Base-by-base conservation (phyloP, 768 basidiomycete genomes). In the Cystobasidium ongulense region DNA sequence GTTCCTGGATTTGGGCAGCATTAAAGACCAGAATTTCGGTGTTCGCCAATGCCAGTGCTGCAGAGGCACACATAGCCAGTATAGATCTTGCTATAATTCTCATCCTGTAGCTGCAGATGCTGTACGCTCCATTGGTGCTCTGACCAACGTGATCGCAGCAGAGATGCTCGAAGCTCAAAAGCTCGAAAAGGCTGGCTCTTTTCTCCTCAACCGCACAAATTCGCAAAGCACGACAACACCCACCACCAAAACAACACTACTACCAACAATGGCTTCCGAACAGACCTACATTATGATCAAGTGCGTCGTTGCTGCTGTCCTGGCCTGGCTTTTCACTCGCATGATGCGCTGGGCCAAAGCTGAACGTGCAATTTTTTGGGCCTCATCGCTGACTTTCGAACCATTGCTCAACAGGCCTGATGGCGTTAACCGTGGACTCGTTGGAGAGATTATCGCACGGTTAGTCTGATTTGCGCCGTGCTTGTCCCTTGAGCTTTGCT, bases 231-330 rank as follows among this genome's bases (percentile, higher is more conserved):
- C n/a, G n/a, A 8, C 23, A 38, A 15, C 29, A 33, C 57, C 57
- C 29, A 8, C 57, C 57, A 27, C 11, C 29, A 33, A 61, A 43
- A 25, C 38, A 43, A 46, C n/a, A 5, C 50, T 43, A 67, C 27
- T 21, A 23, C n/a, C 65, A 46, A 67, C 27, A 67, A 67, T 67
- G 65, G 65, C 65, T 50, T 33, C 65, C 36, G 65, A 67, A 29
- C 65, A 52, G 39, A 67, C 65, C 83, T 97, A 95, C 85, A 98
- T 98, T 86, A 97, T 97, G 95, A 87, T 98, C 89, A 99, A 97
- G 92, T 88, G 68, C 59, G 80, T 78, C 23, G 15, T 29, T 25
- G 11, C 13, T 39, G 41, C 43, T n/a, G 11, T 52, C 3, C 17
- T 21, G 52, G 65, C 41, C 41, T 35, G 10, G 63, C 31, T 7